Evolutionary conservation across 1,139 yeast genomes (phyloP), one percentile per base, ranked within the genome.

Genomic region (Debaryomyces coudertii): DNA sequence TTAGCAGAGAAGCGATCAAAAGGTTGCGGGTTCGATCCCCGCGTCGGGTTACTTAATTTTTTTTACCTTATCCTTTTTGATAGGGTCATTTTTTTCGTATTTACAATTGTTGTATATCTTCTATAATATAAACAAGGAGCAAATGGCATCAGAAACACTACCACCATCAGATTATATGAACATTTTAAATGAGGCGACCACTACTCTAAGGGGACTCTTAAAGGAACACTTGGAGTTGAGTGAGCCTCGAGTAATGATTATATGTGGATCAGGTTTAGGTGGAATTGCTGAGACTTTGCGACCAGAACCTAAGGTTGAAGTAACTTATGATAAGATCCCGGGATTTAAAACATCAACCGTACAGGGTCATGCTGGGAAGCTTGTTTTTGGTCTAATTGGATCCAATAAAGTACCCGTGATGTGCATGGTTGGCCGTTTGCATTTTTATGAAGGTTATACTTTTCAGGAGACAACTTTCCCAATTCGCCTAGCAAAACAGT

Each of bases 201-300:
- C 48, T 7, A 54, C 47, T 15, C 54, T 65, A 34, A 50, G 56
- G 28, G 25, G 46, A 23, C 44, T 43, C 14, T 52, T 62, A 43
- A 38, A 35, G 2, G 24, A 47, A 9, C 40, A 50, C 14, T 66
- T 70, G 4, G 52, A 44, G 14, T 53, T 71, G 35, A 18, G 54
- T 33, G 47, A 58, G 24, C 93, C 95, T 1, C 71, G 82, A 48
- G 85, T 82, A 1, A 79, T 92, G 57, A 86, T 93, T 53, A 87
- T 93, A 43, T 92, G 98, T 69, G 98, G 99, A 5, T 89, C 97
- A 3, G 98, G 98, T 0, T 74, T 93, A 12, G 96, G 97, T 7
- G 96, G 96, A 0, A 85, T 93, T 44, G 86, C 93, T 1, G 71
- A 80, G 43, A 66, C 76, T 51, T 61, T 85, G 48, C 64, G 67